Base-by-base conservation (phyloP, 2,329 filamentous ascomycete species). In the Neopestalotiopsis sp. region DNA sequence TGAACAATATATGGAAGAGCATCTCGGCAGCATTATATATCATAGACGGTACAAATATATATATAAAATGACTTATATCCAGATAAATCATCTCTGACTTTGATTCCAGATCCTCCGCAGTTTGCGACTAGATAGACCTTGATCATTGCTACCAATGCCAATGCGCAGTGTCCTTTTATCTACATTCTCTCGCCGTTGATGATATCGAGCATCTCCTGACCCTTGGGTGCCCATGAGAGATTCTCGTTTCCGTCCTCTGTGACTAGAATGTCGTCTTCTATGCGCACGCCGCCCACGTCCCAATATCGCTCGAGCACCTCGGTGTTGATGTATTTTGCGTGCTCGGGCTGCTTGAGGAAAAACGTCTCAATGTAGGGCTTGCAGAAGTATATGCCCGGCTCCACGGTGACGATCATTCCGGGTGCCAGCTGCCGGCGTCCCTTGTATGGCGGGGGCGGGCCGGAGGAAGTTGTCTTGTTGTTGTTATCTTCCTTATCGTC, bases 181-280 rank as follows among this genome's bases (percentile, higher is more conserved):
- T 24, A 40, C 59, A n/a, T 38, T 14, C 24, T 32, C 24, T 66
- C 30, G 17, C 66, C 67, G 40, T 70, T 68, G 52, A 75, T 87
- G 63, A 92, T 84, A 71, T 85, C 84, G 76, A 94, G 82, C 74
- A 94, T 81, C 76, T 94, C 90, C 66, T 91, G 85, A 1, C 89
- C 89, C 83, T 97, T 97, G 0, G 93, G 92, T 38, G 92, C 92
- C 1, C 87, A 86, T 1, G 94, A 97, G 78, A 98, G 77, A 77
- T 97, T 97, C 81, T 98, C 94, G 75, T 90, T 90, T 0, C 95
- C 94, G 30, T 88, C 84, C 70, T 91, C 85, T 1, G 92, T 96
- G 62, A 98, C 90, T 28, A 96, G 84, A 52, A 98, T 87, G 78
- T 95, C 93, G 77, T 98, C 94, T 82, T 99, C 96, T 70, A 98